A percentile compares a stretch with the other conserved stretches of the same genome.
Evolutionary conservation across 768 basidiomycete genomes (phyloP).

Genomic region (Podaxis rugospora): DNA sequence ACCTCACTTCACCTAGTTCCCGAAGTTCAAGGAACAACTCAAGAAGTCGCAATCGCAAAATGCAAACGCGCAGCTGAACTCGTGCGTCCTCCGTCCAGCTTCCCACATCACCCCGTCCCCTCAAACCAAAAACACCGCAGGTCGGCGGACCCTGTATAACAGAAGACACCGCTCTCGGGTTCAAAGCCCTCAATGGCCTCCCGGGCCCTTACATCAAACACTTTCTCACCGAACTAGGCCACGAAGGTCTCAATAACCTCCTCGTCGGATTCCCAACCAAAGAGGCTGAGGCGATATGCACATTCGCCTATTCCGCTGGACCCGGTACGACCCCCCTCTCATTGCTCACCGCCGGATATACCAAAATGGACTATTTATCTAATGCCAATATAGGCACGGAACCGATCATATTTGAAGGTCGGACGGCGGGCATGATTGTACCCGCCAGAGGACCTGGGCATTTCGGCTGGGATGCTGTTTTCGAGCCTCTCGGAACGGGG

Average conservation of each 20-base stretch:
- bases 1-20: too few species aligned
- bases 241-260: constrained; percentile 86
- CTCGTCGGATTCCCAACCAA: constrained; percentile 72
- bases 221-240: constrained; percentile 80
- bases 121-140: constrained; percentile 19
- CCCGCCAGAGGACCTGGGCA: constrained; percentile 68
- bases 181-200: constrained; percentile 82
- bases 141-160: constrained; percentile 54
- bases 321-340: constrained; percentile 40
- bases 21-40: constrained; percentile 90
- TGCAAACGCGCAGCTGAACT: constrained; percentile 81
- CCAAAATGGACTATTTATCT: neutral
- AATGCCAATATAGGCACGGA: constrained; percentile 39
- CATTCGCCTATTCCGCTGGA: constrained; percentile 90
- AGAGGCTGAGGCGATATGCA: constrained; percentile 87
- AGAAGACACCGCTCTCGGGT: constrained; percentile 94
- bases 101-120: neutral
- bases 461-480: constrained; percentile 93
- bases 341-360: neutral
- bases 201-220: constrained; percentile 98
- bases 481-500: constrained; percentile 71
- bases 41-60: constrained; percentile 86
- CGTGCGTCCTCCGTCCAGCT: constrained; percentile 31
- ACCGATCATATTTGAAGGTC: constrained; percentile 75
- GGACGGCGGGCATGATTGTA: constrained; percentile 88